Base-by-base conservation (phyloP, 257 asterid species). In the Haberlea rhodopensis region DNA sequence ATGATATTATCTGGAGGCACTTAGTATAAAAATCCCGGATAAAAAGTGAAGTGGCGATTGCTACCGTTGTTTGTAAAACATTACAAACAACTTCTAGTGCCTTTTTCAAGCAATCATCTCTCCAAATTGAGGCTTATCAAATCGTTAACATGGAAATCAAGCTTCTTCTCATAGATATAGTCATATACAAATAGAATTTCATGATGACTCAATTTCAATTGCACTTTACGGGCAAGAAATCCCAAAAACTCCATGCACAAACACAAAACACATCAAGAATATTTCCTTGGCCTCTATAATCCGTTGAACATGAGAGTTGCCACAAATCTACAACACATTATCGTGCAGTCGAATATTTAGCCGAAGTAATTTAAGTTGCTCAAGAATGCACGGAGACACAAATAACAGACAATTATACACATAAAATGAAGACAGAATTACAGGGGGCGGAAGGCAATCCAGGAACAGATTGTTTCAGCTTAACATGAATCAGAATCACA, bases 401-500 rank as follows among this genome's bases (percentile, higher is more conserved):
- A 24, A 49, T 54, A 68, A 55, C 31, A 61, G 8, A 19, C 22
- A 13, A 16, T 6, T 23, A 27, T 19, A n/a, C 26, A 22, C 24
- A 24, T 9, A n/a, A 6, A 57, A 62, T 19, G 25, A 57, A 57
- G 52, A 60, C 20, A 61, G 26, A 9, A 63, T 70, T 85, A 88
- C 98, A 78, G 25, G 88, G 72, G 64, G 66, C 55, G 77, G 22
- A n/a, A n/a, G 85, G 34, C 3, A 71, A 69, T 37, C 77, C 79
- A 3, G 75, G 2, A 2, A 43, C 21, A 24, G 74, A 21, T 56
- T 68, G 87, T 63, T 68, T 82, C 11, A 70, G 57, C 73, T 76
- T 85, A 66, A 92, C 97, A 69, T 92, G 97, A 52, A 89, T 53
- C 76, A 92, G 60, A 60, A 89, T 75, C 54, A 89, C 75, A 19